phyloP scores from a whole-genome alignment of 2,329 filamentous ascomycete species.

The Fulvia fulva region DNA sequence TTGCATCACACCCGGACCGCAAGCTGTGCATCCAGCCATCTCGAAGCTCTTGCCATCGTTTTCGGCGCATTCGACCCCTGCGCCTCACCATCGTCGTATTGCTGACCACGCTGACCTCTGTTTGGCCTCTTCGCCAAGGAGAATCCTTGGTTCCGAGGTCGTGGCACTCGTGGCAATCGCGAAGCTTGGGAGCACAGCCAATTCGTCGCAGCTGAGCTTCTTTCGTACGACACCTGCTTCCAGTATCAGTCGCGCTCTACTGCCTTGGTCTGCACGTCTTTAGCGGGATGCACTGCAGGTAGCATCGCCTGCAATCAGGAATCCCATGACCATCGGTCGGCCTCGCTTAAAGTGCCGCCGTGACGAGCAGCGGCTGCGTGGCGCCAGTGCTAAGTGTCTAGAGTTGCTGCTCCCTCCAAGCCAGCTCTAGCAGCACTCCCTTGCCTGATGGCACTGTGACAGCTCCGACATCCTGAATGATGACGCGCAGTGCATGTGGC shows the following conservation, averaged over 20 bases:
- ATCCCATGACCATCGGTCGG: background rate
- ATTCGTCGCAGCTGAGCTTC: background rate
- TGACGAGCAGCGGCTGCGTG: background rate
- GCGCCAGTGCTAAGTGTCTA: background rate
- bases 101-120: background rate
- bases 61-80: background rate
- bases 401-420: background rate
- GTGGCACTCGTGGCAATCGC: constrained; percentile 5
- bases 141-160: constrained; percentile 1
- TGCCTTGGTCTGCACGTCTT: background rate
- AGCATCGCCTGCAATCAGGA: background rate
- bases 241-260: background rate
- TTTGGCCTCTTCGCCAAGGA: background rate
- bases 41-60: background rate
- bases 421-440: background rate
- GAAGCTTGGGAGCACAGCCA: constrained; percentile 11
- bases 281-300: too few species aligned
- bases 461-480: background rate
- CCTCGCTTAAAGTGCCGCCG: background rate
- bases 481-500: background rate
- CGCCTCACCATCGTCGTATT: background rate
- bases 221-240: background rate
- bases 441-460: background rate
- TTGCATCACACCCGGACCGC: background rate
- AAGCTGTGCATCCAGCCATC: background rate